phyloP scores from a whole-genome alignment of 1,139 yeast species.

The Pichia sorboxylosa region DNA sequence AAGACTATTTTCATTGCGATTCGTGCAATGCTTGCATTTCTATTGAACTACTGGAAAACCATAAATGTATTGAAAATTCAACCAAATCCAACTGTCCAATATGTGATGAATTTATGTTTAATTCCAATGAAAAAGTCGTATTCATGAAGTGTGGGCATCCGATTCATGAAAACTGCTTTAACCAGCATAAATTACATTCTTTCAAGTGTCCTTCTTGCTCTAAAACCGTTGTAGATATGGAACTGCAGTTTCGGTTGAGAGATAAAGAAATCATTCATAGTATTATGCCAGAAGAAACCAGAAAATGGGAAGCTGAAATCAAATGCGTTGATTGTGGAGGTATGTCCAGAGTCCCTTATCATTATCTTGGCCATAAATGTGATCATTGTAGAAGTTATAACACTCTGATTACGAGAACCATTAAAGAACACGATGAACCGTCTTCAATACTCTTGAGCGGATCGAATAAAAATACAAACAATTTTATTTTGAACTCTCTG shows the following conservation, averaged over 20 bases:
- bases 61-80: slow-evolving; percentile 73
- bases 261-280: slow-evolving; percentile 73
- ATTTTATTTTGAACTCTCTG: slow-evolving; percentile 16
- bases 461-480: not conserved
- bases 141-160: slow-evolving; percentile 95
- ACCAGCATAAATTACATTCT: slow-evolving; percentile 65
- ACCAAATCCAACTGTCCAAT: slow-evolving; percentile 90
- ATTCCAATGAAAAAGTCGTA: slow-evolving; percentile 74
- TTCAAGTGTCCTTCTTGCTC: slow-evolving; percentile 90
- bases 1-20: slow-evolving; percentile 83
- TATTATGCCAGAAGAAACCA: slow-evolving; percentile 71
- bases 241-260: slow-evolving; percentile 71
- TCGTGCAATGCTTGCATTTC: slow-evolving; percentile 86
- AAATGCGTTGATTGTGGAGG: slow-evolving; percentile 88
- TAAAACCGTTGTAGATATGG: slow-evolving; percentile 75
- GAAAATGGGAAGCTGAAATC: slow-evolving; percentile 63
- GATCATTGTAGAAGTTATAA: slow-evolving; percentile 79
- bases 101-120: slow-evolving; percentile 84
- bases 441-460: not conserved
- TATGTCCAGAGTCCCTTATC: slow-evolving; percentile 64
- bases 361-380: slow-evolving; percentile 79
- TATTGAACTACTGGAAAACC: slow-evolving; percentile 65
- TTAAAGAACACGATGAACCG: slow-evolving; percentile 15
- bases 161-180: slow-evolving; percentile 76
- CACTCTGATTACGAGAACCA: slow-evolving; percentile 56